Evolutionary conservation across 2,329 filamentous ascomycete genomes (phyloP).

Genomic region (Xylogone sp.): DNA sequence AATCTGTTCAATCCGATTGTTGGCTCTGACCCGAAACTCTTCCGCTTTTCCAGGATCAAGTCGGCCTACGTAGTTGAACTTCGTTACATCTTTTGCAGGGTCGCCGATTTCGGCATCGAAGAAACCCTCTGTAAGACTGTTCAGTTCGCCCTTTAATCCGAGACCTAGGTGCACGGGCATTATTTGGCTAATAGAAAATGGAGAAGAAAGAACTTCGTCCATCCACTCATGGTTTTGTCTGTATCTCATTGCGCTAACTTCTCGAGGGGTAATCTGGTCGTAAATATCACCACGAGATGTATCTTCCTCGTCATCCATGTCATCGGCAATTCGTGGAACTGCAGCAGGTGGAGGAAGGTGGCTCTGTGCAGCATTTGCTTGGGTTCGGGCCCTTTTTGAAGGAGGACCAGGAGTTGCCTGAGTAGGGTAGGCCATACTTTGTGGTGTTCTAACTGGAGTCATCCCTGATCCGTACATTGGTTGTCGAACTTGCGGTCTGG

Average conservation of each 20-base stretch:
- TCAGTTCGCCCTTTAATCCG: conserved; percentile 78
- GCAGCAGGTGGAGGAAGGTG: conserved; percentile 8
- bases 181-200: conserved; percentile 82
- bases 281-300: conserved; percentile 83
- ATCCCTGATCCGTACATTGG: conserved; percentile 21
- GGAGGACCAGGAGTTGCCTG: conserved; percentile 48
- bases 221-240: conserved; percentile 98
- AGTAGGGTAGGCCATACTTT: conserved; percentile 60
- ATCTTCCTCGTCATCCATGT: conserved; percentile 84
- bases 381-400: conserved; percentile 44
- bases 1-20: conserved; percentile 67
- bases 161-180: conserved; percentile 82
- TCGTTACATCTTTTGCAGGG: conserved; percentile 38
- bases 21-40: conserved; percentile 77
- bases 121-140: conserved; percentile 77
- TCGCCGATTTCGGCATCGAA: conserved; percentile 64
- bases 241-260: conserved; percentile 84
- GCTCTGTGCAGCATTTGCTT: conserved; percentile 10
- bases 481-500: conserved; percentile 35
- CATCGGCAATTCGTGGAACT: conserved; percentile 23
- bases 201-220: conserved; percentile 92
- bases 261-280: conserved; percentile 82
- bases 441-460: conserved; percentile 31
- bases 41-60: conserved; percentile 74
- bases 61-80: conserved; percentile 60